Evolutionary conservation across 805 yeast species (phyloP), one percentile per base, ranked within the genome.

Genomic region (Zygosaccharomyces rouxii): DNA sequence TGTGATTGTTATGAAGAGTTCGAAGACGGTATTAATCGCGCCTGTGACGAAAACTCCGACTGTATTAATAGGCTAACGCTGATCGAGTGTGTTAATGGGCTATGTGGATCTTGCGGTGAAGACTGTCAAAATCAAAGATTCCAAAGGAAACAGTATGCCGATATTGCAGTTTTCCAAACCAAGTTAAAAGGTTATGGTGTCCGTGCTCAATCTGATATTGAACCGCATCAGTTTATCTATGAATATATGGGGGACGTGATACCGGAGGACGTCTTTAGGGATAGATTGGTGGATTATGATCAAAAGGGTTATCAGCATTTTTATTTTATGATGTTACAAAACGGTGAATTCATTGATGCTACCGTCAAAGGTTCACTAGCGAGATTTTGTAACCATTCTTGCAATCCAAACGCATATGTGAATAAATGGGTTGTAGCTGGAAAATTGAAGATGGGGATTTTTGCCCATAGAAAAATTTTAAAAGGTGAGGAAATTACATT

Each of bases 381-480:
- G 1, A 75, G 99, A 49, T 94, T 90, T 70, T 86, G 94, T 63
- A 92, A 92, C 68, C 99, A 92, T 69, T 88, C 96, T 18, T 92
- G 99, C 67, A 83, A 80, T 59, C 99, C 99, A 10, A 94, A 94
- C 66, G 92, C 96, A 19, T 88, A 79, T 59, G 96, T 92, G 38
- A 97, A 92, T 67, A 92, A 92, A 71, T 92, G 99, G 99, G 94
- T 90, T 14, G 98, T 92, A 11, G 89, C 89, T 25, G 87, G 86
- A 51, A 85, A 88, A 63, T 74, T 89, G 49, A 77, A 89, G 55
- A 94, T 94, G 98, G 99, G 98, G 25, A 86, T 92, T 21, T 94
- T 92, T 64, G 87, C 97, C 44, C 86, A 86, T 56, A 73, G 96
- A 54, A 68, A 74, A 23, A 88, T 92, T 45, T 39, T 55, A 6